A percentile compares a stretch with the other conserved stretches of the same genome.
Evolutionary conservation across 2,329 filamentous ascomycete genomes (phyloP).

Genomic region (Colletotrichum simmondsii): DNA sequence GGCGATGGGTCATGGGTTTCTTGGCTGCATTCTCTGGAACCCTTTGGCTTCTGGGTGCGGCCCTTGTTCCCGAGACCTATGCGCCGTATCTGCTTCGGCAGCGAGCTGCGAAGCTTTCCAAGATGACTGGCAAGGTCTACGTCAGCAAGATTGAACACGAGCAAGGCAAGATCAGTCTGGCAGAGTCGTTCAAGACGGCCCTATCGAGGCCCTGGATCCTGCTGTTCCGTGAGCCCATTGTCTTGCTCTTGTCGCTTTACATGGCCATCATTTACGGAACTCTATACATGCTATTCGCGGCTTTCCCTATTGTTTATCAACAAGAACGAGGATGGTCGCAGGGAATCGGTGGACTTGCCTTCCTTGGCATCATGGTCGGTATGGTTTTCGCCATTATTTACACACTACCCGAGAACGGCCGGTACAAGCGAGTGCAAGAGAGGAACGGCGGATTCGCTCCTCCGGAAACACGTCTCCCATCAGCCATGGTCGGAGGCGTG

Average conservation of each 20-base stretch:
- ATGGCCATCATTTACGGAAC: constrained; percentile 70
- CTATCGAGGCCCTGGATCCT: constrained; percentile 72
- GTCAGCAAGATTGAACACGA: constrained; percentile 55
- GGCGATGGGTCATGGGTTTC: constrained; percentile 77
- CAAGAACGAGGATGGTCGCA: constrained; percentile 66
- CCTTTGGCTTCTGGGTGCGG: constrained; percentile 49
- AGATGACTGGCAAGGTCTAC: constrained; percentile 37
- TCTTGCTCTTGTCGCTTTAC: constrained; percentile 72
- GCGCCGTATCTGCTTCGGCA: constrained; percentile 38
- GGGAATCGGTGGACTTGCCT: constrained; percentile 71
- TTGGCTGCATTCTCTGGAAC: constrained; percentile 66
- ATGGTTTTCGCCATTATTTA: constrained; percentile 67
- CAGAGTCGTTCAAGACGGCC: constrained; percentile 57
- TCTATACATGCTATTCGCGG: constrained; percentile 69
- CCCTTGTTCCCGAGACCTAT: constrained; percentile 53
- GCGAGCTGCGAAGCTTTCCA: constrained; percentile 37
- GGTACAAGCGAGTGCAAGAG: constrained; percentile 51
- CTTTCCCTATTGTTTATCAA: constrained; percentile 75
- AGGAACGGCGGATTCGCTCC: constrained; percentile 59
- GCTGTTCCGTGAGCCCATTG: constrained; percentile 77
- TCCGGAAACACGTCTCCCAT: constrained; percentile 66
- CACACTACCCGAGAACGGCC: constrained; percentile 55
- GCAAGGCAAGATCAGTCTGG: constrained; percentile 44
- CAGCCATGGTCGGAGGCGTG: constrained; percentile 63
- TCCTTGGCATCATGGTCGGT: constrained; percentile 75